These are phyloP conservation scores for Talaromyces liani DNA, from an alignment of 495 filamentous ascomycete genomes.

Conservation along the genomic window DNA sequence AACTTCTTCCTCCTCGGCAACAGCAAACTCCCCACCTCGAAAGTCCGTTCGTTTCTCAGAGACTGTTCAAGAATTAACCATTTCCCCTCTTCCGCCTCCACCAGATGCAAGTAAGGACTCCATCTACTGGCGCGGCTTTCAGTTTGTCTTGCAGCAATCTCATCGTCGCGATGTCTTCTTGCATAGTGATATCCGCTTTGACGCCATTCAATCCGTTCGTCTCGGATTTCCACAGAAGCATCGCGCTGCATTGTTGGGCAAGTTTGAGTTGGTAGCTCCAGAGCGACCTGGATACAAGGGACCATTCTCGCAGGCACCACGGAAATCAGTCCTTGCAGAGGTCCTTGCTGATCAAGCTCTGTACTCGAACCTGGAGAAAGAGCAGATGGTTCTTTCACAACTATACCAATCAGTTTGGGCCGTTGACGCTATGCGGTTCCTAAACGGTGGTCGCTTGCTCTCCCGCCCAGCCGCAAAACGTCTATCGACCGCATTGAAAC, in stretches of 20 bases:
- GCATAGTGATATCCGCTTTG: constrained; percentile 76
- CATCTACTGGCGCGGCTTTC: constrained; percentile 89
- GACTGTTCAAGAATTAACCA: constrained; percentile 34
- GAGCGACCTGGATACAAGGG: constrained; percentile 42
- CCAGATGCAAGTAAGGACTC: constrained; percentile 53
- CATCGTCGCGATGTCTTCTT: constrained; percentile 67
- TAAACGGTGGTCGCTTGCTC: constrained; percentile 76
- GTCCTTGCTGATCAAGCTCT: constrained; percentile 39
- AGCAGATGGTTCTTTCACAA: constrained; percentile 70
- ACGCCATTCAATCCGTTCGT: constrained; percentile 79
- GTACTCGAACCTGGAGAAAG: constrained; percentile 57
- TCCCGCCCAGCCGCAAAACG: constrained; percentile 63
- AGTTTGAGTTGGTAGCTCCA: constrained; percentile 53
- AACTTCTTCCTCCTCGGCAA: constrained; percentile 18
- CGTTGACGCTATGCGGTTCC: constrained; percentile 64
- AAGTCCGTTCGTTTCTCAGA: constrained; percentile 73
- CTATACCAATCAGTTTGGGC: constrained; percentile 71
- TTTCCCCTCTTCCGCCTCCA: constrained; percentile 27
- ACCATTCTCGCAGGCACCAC: constrained; percentile 44
- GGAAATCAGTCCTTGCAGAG: constrained; percentile 38
- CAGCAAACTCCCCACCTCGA: constrained; percentile 41
- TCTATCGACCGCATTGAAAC: constrained; percentile 27
- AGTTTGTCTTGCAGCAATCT: constrained; percentile 53
- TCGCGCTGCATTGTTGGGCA: constrained; percentile 66
- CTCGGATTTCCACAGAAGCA: constrained; percentile 57